phyloP scores from a whole-genome alignment of 805 yeast genomes.

The Pichia exigua region DNA sequence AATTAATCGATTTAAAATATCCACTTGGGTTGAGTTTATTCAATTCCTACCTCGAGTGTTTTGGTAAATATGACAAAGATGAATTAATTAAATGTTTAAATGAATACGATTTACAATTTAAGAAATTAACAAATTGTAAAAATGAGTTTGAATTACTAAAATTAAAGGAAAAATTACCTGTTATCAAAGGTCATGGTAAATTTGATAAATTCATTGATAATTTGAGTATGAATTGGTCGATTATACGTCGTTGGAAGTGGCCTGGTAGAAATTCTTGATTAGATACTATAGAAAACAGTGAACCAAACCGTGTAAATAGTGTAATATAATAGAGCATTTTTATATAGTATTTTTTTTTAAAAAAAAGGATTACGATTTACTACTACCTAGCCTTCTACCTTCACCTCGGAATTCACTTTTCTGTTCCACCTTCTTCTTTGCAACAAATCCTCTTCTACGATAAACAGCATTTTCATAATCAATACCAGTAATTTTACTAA shows the following conservation, averaged over 20 bases:
- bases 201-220: constrained; percentile 18
- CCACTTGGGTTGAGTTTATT: constrained; percentile 17
- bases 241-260: constrained; percentile 28
- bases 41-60: constrained; percentile 14
- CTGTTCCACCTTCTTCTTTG: neutral
- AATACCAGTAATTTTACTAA: neutral
- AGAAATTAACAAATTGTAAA: constrained; percentile 9
- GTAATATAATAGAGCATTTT: neutral
- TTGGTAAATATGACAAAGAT: constrained; percentile 15
- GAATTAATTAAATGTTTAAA: constrained; percentile 19
- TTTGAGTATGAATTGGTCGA: constrained; percentile 24
- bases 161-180: constrained; percentile 10
- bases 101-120: constrained; percentile 14
- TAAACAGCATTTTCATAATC: neutral
- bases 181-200: constrained; percentile 12
- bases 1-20: constrained; percentile 44
- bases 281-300: neutral
- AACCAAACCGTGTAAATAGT: neutral
- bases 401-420: neutral
- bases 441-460: neutral
- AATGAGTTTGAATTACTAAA: constrained; percentile 21
- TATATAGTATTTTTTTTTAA: neutral
- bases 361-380: neutral
- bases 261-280: constrained; percentile 12
- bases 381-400: neutral